These are phyloP conservation scores for Biscutella laevigata DNA, from an alignment of 441 rosid species.

Conservation along the genomic window DNA sequence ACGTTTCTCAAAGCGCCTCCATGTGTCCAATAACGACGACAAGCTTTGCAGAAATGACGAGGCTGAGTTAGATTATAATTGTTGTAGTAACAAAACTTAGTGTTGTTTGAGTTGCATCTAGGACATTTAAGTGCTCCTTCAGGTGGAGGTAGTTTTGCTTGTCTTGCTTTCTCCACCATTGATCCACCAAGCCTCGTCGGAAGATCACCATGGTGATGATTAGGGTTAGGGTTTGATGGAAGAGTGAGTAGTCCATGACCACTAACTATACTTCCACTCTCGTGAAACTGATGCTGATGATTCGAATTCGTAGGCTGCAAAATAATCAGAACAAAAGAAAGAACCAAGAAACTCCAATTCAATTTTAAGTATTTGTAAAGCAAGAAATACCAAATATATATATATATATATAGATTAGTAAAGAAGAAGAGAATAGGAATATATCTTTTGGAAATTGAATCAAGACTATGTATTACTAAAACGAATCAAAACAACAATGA, in stretches of 20 bases:
- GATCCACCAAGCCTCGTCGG: slow-evolving; percentile 26
- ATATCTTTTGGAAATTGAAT: slow-evolving; percentile 23
- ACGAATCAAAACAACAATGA: slow-evolving; percentile 23
- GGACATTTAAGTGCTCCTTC: slow-evolving; percentile 27
- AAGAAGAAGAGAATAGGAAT: slow-evolving; percentile 26
- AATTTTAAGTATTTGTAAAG: neutral
- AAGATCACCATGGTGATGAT: slow-evolving; percentile 20
- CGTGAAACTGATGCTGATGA: slow-evolving; percentile 18
- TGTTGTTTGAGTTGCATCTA: slow-evolving; percentile 21
- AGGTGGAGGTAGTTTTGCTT: slow-evolving; percentile 17
- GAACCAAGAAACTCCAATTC: neutral
- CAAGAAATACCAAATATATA: slow-evolving; percentile 22
- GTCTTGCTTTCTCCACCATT: slow-evolving; percentile 26
- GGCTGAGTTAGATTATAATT: slow-evolving; percentile 26
- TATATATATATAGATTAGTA: slow-evolving; percentile 15
- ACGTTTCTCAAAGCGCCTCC: slow-evolving; percentile 24
- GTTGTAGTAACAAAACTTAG: slow-evolving; percentile 30
- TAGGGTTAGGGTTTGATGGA: slow-evolving; percentile 28
- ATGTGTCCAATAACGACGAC: slow-evolving; percentile 27
- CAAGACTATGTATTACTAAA: slow-evolving; percentile 17
- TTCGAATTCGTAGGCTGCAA: slow-evolving; percentile 19
- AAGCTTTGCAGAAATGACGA: slow-evolving; percentile 24
- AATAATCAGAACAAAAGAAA: neutral
- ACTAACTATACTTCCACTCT: slow-evolving; percentile 17
- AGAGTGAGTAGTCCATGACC: slow-evolving; percentile 18